Percentiles rank a stretch among this genome's conserved stretches.
Evolutionary conservation across 1,284 basidiomycete species (phyloP).

Genomic region (Mycosarcoma mackinlayi): DNA sequence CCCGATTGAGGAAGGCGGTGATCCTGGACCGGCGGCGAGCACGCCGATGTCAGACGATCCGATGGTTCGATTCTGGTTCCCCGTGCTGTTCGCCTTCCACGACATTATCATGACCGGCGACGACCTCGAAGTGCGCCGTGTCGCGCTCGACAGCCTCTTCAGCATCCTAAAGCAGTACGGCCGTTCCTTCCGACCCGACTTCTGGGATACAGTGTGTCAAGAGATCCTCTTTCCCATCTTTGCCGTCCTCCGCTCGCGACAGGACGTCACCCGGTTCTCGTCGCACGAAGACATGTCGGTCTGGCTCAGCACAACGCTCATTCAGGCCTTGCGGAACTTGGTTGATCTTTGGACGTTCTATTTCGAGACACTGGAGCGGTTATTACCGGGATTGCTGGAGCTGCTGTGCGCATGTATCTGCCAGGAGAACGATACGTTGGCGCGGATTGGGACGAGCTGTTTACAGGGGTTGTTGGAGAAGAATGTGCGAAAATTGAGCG

Average conservation of each 20-base stretch:
- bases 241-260: constrained; percentile 84
- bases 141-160: constrained; percentile 92
- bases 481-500: constrained; percentile 88
- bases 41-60: constrained; percentile 59
- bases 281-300: constrained; percentile 99
- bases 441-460: constrained; percentile 97
- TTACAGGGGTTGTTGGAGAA: constrained; percentile 94
- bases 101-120: constrained; percentile 99
- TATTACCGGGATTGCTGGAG: constrained; percentile 90
- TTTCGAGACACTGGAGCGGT: constrained; percentile 89
- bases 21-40: constrained; percentile 53
- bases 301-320: constrained; percentile 99
- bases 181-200: constrained; percentile 84
- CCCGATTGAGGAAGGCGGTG: constrained; percentile 47
- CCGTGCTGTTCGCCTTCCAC: constrained; percentile 94
- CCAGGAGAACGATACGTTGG: constrained; percentile 89
- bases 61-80: constrained; percentile 83
- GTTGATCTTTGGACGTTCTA: constrained; percentile 97
- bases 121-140: constrained; percentile 90
- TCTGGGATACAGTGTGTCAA: constrained; percentile 98
- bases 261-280: constrained; percentile 87
- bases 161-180: constrained; percentile 93
- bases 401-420: constrained; percentile 97
- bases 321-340: constrained; percentile 93
- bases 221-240: constrained; percentile 99